Conservation (phyloP, 2,329 filamentous ascomycete genomes). For the Rutstroemia sp. region DNA sequence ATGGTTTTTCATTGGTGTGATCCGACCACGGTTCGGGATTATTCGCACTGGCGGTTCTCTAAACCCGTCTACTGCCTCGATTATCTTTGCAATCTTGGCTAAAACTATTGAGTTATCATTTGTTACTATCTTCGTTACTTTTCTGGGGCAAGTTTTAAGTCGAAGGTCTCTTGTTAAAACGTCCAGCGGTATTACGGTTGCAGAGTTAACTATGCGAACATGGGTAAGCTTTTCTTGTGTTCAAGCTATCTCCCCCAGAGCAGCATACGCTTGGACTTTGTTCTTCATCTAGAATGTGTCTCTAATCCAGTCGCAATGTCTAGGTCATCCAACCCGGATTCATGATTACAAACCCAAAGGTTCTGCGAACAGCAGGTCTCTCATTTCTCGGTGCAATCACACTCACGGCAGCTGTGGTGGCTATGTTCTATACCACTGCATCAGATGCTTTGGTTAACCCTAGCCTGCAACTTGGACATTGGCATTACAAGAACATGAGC, state of each 20-base stretch:
- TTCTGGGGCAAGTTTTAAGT: slow-evolving; percentile 68
- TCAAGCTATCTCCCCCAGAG: no score
- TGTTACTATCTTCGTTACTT: slow-evolving; percentile 68
- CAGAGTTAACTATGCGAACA: slow-evolving; percentile 69
- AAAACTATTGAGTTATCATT: slow-evolving; percentile 75
- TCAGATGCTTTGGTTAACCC: slow-evolving; percentile 69
- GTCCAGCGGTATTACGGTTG: slow-evolving; percentile 60
- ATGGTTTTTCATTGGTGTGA: slow-evolving; percentile 56
- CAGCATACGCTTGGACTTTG: no score
- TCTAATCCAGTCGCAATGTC: neutral
- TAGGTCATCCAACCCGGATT: slow-evolving; percentile 67
- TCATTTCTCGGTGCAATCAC: slow-evolving; percentile 59
- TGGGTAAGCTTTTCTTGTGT: slow-evolving; percentile 38
- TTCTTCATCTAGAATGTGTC: neutral
- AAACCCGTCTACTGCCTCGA: slow-evolving; percentile 54
- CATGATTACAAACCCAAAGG: slow-evolving; percentile 61
- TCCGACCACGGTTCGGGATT: slow-evolving; percentile 50
- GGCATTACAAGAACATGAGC: slow-evolving; percentile 41
- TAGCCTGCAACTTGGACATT: slow-evolving; percentile 53
- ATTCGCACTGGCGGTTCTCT: slow-evolving; percentile 48
- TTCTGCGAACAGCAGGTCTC: slow-evolving; percentile 53
- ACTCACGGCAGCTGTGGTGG: slow-evolving; percentile 55
- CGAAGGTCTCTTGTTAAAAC: slow-evolving; percentile 55
- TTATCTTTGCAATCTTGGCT: slow-evolving; percentile 61
- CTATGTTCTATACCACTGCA: slow-evolving; percentile 70